A percentile compares a stretch with the other conserved stretches of the same genome.
Conservation (phyloP, 495 filamentous ascomycete genomes). For the Hypoxylon rickii region DNA sequence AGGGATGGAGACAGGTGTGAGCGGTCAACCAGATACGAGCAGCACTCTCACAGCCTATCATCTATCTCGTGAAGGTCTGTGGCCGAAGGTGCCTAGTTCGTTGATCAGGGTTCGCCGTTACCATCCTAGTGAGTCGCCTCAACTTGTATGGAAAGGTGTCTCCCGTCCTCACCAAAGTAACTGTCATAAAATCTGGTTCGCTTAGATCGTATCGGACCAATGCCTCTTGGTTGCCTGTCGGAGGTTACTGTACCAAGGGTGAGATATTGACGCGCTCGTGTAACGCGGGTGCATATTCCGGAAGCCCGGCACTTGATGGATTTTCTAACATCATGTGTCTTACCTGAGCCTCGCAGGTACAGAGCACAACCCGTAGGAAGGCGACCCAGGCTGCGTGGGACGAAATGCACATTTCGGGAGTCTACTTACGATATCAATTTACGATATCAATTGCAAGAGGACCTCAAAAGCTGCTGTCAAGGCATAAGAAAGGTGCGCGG, state of each 20-base stretch:
- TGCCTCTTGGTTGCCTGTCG: not conserved
- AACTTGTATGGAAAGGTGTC: no score
- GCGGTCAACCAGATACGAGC: no score
- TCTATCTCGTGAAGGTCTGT: not conserved
- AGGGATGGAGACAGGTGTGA: constrained; percentile 1
- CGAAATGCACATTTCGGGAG: no score
- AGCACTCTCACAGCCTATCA: constrained; percentile 3
- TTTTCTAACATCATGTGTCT: constrained; percentile 8
- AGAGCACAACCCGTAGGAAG: constrained; percentile 12
- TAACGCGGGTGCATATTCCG: constrained; percentile 25
- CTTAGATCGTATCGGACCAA: constrained; percentile 3
- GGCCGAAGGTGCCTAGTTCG: not conserved
- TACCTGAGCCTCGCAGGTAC: constrained; percentile 12
- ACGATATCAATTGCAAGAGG: not conserved
- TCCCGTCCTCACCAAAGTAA: no score
- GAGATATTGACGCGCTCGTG: constrained; percentile 16
- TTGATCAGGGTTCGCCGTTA: not conserved
- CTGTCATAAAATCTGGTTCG: no score
- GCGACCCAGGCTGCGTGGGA: constrained; percentile 2
- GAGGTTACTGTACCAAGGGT: constrained; percentile 1
- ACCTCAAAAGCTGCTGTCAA: not conserved
- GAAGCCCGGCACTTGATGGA: constrained; percentile 15
- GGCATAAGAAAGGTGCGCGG: no score
- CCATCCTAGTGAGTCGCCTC: not conserved
- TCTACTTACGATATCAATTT: not conserved